phyloP scores from a whole-genome alignment of 192 early-diverging fungal genomes.

The Umbelopsis sp. region DNA sequence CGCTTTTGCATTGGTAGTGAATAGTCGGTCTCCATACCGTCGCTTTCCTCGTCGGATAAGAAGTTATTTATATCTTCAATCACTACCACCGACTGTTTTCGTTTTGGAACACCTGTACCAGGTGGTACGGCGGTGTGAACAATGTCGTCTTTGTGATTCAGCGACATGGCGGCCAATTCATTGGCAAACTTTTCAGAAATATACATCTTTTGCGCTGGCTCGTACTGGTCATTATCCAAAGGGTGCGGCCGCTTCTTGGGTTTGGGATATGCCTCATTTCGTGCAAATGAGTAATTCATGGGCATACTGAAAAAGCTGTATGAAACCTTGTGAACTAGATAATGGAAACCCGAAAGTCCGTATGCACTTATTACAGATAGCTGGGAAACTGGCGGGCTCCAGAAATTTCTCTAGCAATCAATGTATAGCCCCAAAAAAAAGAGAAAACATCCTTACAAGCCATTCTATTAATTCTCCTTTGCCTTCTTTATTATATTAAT shows the following conservation, averaged over 20 bases:
- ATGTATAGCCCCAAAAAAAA: too few relatives aligned
- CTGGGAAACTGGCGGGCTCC: neutral
- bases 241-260: neutral
- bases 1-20: slow-evolving; percentile 29
- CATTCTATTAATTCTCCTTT: too few relatives aligned
- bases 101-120: neutral
- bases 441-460: neutral
- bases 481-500: neutral
- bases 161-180: slow-evolving; percentile 36
- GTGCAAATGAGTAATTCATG: neutral
- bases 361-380: too few relatives aligned
- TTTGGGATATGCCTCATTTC: neutral
- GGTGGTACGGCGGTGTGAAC: neutral
- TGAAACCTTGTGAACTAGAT: neutral
- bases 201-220: slow-evolving; percentile 20
- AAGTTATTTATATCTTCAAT: slow-evolving; percentile 26
- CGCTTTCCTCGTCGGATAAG: slow-evolving; percentile 20
- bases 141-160: slow-evolving; percentile 10
- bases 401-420: neutral
- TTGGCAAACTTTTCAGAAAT: slow-evolving; percentile 29
- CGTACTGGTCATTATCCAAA: neutral
- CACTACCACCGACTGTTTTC: neutral
- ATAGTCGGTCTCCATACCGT: slow-evolving; percentile 13
- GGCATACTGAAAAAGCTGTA: neutral
- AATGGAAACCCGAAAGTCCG: neutral